phyloP scores from a whole-genome alignment of 306 rosid species.

The Vigna reflexopilosa region DNA sequence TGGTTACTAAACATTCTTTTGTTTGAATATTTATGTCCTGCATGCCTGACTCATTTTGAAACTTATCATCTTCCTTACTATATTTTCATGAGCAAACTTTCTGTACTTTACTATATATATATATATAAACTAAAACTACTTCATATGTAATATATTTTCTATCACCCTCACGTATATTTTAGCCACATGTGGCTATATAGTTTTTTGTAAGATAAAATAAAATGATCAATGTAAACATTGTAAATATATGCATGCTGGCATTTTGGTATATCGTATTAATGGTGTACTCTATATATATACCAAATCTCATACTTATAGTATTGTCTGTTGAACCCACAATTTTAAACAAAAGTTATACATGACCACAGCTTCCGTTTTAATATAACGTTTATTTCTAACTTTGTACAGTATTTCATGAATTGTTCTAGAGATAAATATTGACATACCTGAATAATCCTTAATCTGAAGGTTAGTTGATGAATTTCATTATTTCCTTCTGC shows the following conservation, averaged over 20 bases:
- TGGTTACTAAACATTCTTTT: neutral
- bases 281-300: neutral
- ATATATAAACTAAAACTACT: neutral
- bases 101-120: neutral
- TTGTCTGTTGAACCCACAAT: neutral
- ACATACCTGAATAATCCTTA: slow-evolving; percentile 78
- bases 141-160: neutral
- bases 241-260: neutral
- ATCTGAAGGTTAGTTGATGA: slow-evolving; percentile 63
- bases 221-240: neutral
- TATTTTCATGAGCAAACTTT: neutral
- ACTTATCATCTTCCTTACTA: neutral
- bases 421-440: slow-evolving; percentile 8
- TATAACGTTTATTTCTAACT: neutral
- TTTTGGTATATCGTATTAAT: neutral
- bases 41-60: slow-evolving; percentile 12
- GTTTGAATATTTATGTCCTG: neutral
- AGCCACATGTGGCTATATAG: neutral
- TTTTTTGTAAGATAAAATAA: neutral
- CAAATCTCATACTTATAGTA: neutral
- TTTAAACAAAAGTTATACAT: neutral
- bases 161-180: neutral
- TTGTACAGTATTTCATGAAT: neutral
- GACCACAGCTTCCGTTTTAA: neutral
- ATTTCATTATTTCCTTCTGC: slow-evolving; percentile 43